Conservation (phyloP, 768 basidiomycete species). For the Kwoniella mangroviensis region DNA sequence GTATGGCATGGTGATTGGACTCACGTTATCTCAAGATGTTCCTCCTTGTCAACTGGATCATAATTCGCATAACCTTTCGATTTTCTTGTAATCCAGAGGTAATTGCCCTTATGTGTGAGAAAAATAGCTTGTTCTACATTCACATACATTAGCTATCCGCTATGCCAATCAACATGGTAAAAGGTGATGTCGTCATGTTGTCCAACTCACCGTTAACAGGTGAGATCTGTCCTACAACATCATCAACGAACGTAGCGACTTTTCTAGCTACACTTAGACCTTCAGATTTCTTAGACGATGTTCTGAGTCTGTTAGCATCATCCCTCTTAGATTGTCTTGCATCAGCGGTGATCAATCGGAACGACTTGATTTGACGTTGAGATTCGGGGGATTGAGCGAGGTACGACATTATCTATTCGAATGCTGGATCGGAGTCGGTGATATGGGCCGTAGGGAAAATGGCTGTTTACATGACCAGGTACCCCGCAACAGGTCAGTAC, state of each 20-base stretch:
- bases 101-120: slow-evolving; percentile 29
- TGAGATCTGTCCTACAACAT: slow-evolving; percentile 34
- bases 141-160: background rate
- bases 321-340: slow-evolving; percentile 20
- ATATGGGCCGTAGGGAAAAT: slow-evolving; percentile 43
- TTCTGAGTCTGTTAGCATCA: slow-evolving; percentile 6
- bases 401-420: slow-evolving; percentile 38
- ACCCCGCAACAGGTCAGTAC: background rate
- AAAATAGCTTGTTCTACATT: slow-evolving; percentile 17
- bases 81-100: slow-evolving; percentile 30
- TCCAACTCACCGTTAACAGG: slow-evolving; percentile 33
- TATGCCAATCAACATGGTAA: background rate
- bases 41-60: background rate
- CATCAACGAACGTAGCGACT: slow-evolving; percentile 15
- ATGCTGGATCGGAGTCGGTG: slow-evolving; percentile 29
- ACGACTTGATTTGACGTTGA: slow-evolving; percentile 36
- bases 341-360: slow-evolving; percentile 34
- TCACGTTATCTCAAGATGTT: slow-evolving; percentile 12
- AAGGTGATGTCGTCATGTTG: background rate
- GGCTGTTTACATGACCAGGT: slow-evolving; percentile 5
- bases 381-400: slow-evolving; percentile 36
- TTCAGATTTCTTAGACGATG: background rate
- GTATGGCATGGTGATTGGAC: background rate
- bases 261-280: slow-evolving; percentile 7
- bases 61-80: slow-evolving; percentile 6